These are phyloP conservation scores for Penicillium desertorum DNA, from an alignment of 495 filamentous ascomycete genomes.

Conservation along the genomic window DNA sequence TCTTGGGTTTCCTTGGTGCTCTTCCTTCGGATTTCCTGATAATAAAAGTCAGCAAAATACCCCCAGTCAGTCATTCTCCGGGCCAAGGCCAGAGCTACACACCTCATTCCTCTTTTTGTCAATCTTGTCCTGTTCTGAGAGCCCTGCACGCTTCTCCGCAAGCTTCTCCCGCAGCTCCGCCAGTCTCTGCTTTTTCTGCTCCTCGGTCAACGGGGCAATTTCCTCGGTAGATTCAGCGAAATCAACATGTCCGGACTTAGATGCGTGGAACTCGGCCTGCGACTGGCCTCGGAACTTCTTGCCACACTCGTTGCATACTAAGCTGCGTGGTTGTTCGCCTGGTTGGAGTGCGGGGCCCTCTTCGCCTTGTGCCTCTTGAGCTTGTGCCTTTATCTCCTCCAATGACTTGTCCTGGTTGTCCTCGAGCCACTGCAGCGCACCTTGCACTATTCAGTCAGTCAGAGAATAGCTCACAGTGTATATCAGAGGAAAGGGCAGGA, in stretches of 20 bases:
- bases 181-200: constrained; percentile 80
- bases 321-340: constrained; percentile 61
- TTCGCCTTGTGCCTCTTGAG: constrained; percentile 49
- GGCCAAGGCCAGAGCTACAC: constrained; percentile 11
- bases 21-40: constrained; percentile 81
- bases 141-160: constrained; percentile 68
- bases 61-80: no score
- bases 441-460: constrained; percentile 62
- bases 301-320: constrained; percentile 88
- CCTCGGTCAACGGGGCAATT: constrained; percentile 84
- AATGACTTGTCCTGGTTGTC: constrained; percentile 78
- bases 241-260: constrained; percentile 83
- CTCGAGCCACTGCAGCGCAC: constrained; percentile 92
- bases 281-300: constrained; percentile 82
- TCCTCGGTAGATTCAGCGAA: constrained; percentile 93
- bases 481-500: not conserved
- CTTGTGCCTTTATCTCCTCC: constrained; percentile 65
- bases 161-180: constrained; percentile 70
- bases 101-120: constrained; percentile 91
- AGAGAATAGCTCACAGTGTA: not conserved
- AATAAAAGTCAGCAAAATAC: constrained; percentile 1
- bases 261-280: constrained; percentile 86
- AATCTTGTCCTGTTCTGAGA: constrained; percentile 72
- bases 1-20: constrained; percentile 76
- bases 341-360: constrained; percentile 57